Conservation (phyloP, 306 rosid species). For the Vigna unguiculata region DNA sequence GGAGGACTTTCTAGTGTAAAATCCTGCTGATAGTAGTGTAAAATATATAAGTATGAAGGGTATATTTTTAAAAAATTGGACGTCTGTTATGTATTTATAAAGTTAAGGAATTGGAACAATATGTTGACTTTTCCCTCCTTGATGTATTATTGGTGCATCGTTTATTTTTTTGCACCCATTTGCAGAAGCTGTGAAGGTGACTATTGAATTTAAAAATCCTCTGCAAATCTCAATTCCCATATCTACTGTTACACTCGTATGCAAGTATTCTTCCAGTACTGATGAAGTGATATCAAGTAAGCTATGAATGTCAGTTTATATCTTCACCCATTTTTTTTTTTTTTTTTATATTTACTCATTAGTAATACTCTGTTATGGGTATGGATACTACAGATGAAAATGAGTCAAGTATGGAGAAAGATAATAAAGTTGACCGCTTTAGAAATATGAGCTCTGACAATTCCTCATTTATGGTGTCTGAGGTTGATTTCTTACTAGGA, state of each 20-base stretch:
- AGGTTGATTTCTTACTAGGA: slow-evolving; percentile 71
- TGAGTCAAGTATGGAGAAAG: slow-evolving; percentile 45
- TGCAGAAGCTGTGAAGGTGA: slow-evolving; percentile 89
- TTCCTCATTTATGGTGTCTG: slow-evolving; percentile 63
- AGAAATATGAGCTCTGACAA: slow-evolving; percentile 59
- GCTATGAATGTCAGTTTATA: slow-evolving; percentile 39
- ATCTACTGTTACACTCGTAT: slow-evolving; percentile 76
- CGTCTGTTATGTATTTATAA: background rate
- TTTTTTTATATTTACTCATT: slow-evolving; percentile 38
- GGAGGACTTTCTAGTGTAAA: slow-evolving; percentile 16
- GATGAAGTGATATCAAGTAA: slow-evolving; percentile 65
- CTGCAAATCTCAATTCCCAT: slow-evolving; percentile 81
- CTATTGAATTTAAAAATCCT: slow-evolving; percentile 83
- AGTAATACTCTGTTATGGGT: slow-evolving; percentile 44
- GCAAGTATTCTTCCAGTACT: slow-evolving; percentile 67
- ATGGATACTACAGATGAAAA: slow-evolving; percentile 63
- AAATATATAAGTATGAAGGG: slow-evolving; percentile 23
- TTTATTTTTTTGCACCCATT: slow-evolving; percentile 44
- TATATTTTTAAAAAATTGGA: background rate
- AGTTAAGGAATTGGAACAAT: slow-evolving; percentile 4
- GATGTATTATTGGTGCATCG: slow-evolving; percentile 31
- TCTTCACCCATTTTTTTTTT: slow-evolving; percentile 30
- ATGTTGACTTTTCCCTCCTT: background rate
- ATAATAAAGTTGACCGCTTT: slow-evolving; percentile 52
- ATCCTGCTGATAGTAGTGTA: slow-evolving; percentile 12